Conservation (phyloP, 495 filamentous ascomycete species). For the Parathielavia hyrcaniae region DNA sequence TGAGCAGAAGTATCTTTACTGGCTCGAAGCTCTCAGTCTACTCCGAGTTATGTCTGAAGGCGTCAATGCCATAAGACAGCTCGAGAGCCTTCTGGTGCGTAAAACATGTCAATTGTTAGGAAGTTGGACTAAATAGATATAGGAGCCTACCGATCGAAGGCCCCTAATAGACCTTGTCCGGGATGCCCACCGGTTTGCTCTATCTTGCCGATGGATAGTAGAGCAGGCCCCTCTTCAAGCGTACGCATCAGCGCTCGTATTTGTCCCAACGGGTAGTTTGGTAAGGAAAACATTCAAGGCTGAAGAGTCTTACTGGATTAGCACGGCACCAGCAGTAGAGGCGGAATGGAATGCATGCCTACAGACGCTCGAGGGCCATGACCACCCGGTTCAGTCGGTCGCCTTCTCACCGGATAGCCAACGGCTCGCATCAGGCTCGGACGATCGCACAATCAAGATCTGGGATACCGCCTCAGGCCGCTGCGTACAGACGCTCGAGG, state of each 20-base stretch:
- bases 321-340: slow-evolving; percentile 32
- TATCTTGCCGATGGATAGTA: slow-evolving; percentile 21
- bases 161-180: neutral
- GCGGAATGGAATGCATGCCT: slow-evolving; percentile 27
- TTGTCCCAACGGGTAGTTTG: slow-evolving; percentile 22
- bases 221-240: slow-evolving; percentile 21
- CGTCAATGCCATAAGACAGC: slow-evolving; percentile 16
- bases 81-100: slow-evolving; percentile 13
- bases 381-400: neutral
- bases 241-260: slow-evolving; percentile 19
- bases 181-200: slow-evolving; percentile 30
- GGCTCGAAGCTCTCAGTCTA: slow-evolving; percentile 27
- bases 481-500: slow-evolving; percentile 18
- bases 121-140: neutral
- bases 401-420: neutral
- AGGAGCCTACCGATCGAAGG: neutral
- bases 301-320: slow-evolving; percentile 11
- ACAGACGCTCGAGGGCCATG: slow-evolving; percentile 18
- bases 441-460: slow-evolving; percentile 27
- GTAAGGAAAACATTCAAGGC: slow-evolving; percentile 12
- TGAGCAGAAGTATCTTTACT: slow-evolving; percentile 24
- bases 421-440: neutral
- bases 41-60: slow-evolving; percentile 27
- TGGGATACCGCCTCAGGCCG: slow-evolving; percentile 25
- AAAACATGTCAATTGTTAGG: neutral